Percentiles rank a stretch among this genome's conserved stretches.
phyloP scores from a whole-genome alignment of 768 basidiomycete genomes.

The Mycena rosella region DNA sequence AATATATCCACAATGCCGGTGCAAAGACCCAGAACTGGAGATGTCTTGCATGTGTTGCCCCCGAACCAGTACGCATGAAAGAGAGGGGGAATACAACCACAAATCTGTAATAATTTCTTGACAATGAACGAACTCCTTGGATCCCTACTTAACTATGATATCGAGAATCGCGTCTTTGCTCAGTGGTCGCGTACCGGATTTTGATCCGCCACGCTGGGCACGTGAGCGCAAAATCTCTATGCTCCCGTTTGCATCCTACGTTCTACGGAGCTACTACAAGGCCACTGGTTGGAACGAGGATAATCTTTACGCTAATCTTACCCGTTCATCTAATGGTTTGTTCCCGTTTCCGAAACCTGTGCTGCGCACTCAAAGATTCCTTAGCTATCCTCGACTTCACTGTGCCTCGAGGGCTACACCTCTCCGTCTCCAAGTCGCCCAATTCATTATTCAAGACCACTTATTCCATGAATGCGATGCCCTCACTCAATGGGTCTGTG shows the following conservation, averaged over 20 bases:
- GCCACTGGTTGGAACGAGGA: slow-evolving; percentile 99
- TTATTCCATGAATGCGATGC: slow-evolving; percentile 93
- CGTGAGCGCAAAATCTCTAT: slow-evolving; percentile 11
- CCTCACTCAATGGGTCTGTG: slow-evolving; percentile 93
- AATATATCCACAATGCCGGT: slow-evolving; percentile 40
- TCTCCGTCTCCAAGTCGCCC: slow-evolving; percentile 89
- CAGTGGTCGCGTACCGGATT: no score
- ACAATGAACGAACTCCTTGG: no score
- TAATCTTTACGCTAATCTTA: slow-evolving; percentile 91
- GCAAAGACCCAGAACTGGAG: slow-evolving; percentile 55
- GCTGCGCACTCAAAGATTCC: slow-evolving; percentile 20
- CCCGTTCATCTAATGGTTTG: slow-evolving; percentile 88
- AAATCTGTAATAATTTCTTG: no score
- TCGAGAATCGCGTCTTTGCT: background rate
- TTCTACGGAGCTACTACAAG: slow-evolving; percentile 89
- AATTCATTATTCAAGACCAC: slow-evolving; percentile 91
- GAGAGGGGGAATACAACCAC: slow-evolving; percentile 2
- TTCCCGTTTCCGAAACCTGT: background rate
- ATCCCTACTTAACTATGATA: no score
- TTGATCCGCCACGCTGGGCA: no score
- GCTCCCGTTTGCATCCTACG: slow-evolving; percentile 91
- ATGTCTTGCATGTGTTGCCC: slow-evolving; percentile 42
- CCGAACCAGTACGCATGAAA: slow-evolving; percentile 2
- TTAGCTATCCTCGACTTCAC: slow-evolving; percentile 93
- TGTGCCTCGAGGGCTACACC: slow-evolving; percentile 84